Evolutionary conservation across 2,329 filamentous ascomycete genomes (phyloP), one percentile per base, ranked within the genome.

Genomic region (Beauveria australis): DNA sequence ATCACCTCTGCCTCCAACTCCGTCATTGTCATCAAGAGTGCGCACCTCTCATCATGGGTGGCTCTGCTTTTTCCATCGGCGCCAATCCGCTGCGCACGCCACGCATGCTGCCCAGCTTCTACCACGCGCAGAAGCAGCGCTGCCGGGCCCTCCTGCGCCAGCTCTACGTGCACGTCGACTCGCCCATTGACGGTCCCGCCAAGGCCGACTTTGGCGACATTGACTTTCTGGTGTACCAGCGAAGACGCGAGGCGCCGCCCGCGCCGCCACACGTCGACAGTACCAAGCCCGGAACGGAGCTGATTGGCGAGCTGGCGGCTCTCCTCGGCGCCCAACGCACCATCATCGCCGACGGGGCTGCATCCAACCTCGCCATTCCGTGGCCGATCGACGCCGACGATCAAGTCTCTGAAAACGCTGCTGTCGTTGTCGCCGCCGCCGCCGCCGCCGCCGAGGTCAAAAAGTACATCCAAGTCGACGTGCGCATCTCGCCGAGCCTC

Each of bases 191-290:
- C 65, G 87, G 83, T 0, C 89, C 89, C 0, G 85, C 71, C 1
- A 94, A 94, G 71, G 47, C 65, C 0, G 82, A 85, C 65, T 81
- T 84, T 67, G 91, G 90, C 22, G 91, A 94, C 65, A 75, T 95
- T 43, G 90, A 94, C 71, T 78, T 92, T 62, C 71, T 91, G 1
- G 79, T 90, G 1, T 74, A 76, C 0, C 69, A 70, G 37, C 72
- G 74, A 18, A 68, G 65, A 19, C 28, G 61, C 5, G 46, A 63
- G 0, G 44, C 62, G 16, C 63, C 67, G 26, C 61, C 66, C 28
- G 53, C 16, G 30, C 44, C 56, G 24, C 24, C 26, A 5, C 33
- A 19, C 12, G 7, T 24, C n/a, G 19, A 49, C 10, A 30, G 7
- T 47, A 40, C 63, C 63, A 62, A 22, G 46, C 60, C 2, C 55